Evolutionary conservation across 768 basidiomycete genomes (phyloP), one percentile per base, ranked within the genome.

Genomic region (Agaricus blazei): DNA sequence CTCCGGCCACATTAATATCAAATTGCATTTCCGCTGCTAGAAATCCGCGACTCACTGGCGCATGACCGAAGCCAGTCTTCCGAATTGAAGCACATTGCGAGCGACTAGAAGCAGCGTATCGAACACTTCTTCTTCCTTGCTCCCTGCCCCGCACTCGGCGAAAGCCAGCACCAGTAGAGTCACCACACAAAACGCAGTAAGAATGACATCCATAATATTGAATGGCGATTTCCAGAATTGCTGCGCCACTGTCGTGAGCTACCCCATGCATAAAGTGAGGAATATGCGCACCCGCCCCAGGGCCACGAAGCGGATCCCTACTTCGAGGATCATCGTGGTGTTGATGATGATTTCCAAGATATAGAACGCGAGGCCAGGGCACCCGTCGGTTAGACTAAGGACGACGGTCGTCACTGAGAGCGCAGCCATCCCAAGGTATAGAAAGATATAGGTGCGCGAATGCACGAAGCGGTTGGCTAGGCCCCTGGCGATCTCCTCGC

Each of bases 151-250:
- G 67, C 93, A 93, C 48, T 88, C 85, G n/a, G 89, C 86, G 66
- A 93, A 91, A 51, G 89, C 83, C 46, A 98, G 83, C 19, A 98
- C 83, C 31, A 95, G 76, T 46, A 99, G 73, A 5, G 97, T 99
- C 56, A 98, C 67, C 3, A 83, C 87, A 66, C 96, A 98, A 72
- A 99, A 91, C 28, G 81, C 60, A 2, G 97, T 98, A 43, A 99
- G 78, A 48, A 90, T 80, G 14, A 97, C 78, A 67, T 98, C 95
- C 63, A 95, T 77, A 31, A 91, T 74, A 67, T 98, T 98, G 73
- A 92, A 93, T 9, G 86, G 85, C n/a, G 91, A 90, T 67, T 83
- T 89, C 92, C 92, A 95, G 75, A 97, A 97, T 92, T 93, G 90
- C 93, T 95, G 66, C 40, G 51, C 55, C 42, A 36, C 31, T 19